These are phyloP conservation scores for Colletotrichum tamarilloi DNA, from an alignment of 2,329 filamentous ascomycete species.

Conservation along the genomic window DNA sequence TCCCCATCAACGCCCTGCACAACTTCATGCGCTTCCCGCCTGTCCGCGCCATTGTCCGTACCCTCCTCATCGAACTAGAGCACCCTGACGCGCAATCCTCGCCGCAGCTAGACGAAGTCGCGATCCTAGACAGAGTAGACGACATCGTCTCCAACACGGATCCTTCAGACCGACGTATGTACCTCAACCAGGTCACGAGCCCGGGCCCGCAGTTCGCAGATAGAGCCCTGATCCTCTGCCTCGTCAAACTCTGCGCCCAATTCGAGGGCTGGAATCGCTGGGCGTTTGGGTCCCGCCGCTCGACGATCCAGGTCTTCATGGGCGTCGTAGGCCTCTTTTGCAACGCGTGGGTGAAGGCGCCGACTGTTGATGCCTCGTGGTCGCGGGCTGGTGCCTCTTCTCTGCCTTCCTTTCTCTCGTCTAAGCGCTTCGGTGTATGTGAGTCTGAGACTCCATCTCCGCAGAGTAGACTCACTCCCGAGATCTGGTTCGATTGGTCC, in stretches of 20 bases:
- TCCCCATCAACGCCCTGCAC: slow-evolving; percentile 21
- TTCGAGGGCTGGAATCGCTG: slow-evolving; percentile 17
- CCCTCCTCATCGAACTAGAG: slow-evolving; percentile 33
- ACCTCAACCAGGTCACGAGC: slow-evolving; percentile 7
- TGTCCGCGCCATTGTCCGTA: slow-evolving; percentile 15
- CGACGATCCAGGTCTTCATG: background rate
- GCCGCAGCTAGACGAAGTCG: background rate
- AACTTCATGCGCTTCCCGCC: slow-evolving; percentile 28
- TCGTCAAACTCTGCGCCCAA: slow-evolving; percentile 22
- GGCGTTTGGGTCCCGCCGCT: background rate
- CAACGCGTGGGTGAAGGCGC: slow-evolving; percentile 26
- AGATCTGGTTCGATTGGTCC: slow-evolving; percentile 30
- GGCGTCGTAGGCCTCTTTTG: slow-evolving; percentile 27
- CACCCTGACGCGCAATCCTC: slow-evolving; percentile 17
- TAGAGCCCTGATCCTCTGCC: slow-evolving; percentile 14
- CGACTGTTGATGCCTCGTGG: slow-evolving; percentile 18
- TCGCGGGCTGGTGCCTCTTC: background rate
- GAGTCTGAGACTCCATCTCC: background rate
- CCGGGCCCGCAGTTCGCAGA: slow-evolving; percentile 6
- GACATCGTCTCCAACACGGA: slow-evolving; percentile 1
- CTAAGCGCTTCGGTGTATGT: background rate
- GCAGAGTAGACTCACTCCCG: slow-evolving; percentile 6
- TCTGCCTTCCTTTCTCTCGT: background rate
- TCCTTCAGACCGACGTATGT: background rate
- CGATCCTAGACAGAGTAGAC: background rate